phyloP scores from a whole-genome alignment of 768 basidiomycete species.

The Amyloporia xantha region DNA sequence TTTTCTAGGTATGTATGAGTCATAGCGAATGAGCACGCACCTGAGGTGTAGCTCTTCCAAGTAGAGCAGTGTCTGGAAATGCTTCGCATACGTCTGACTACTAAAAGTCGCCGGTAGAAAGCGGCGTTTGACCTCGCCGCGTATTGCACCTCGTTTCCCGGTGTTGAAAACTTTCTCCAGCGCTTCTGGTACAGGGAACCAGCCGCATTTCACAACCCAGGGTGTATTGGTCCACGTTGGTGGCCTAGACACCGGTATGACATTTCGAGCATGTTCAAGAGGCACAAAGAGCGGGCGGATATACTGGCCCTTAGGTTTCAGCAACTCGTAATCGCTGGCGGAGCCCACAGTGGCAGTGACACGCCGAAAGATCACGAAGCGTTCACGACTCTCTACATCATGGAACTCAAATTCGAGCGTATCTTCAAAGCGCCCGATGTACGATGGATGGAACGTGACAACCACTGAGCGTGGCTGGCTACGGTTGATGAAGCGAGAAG shows the following conservation, averaged over 20 bases:
- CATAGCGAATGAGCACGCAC: conserved; percentile 12
- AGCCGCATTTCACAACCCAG: conserved; percentile 9
- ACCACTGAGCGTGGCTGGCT: conserved; percentile 14
- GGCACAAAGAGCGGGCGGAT: neutral
- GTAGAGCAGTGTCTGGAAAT: conserved; percentile 50
- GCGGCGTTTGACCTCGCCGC: neutral
- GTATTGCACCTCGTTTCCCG: neutral
- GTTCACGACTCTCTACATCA: neutral
- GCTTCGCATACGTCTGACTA: conserved; percentile 33
- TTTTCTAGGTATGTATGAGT: no score
- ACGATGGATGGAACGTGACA: conserved; percentile 27
- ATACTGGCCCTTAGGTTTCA: conserved; percentile 28
- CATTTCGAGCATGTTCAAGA: neutral
- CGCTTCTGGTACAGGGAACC: conserved; percentile 3
- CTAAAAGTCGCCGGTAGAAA: conserved; percentile 36
- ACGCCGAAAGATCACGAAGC: conserved; percentile 32
- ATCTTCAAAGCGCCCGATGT: conserved; percentile 43
- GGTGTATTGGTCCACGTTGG: conserved; percentile 6
- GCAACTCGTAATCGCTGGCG: conserved; percentile 39
- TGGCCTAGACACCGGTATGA: neutral
- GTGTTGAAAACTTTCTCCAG: neutral
- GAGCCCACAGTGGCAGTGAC: conserved; percentile 43
- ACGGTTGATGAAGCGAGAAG: conserved; percentile 1
- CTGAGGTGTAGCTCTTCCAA: conserved; percentile 35
- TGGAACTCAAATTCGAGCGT: conserved; percentile 47